Base-by-base conservation (phyloP, 1,284 basidiomycete species). In the Taiwanofungus camphoratus region DNA sequence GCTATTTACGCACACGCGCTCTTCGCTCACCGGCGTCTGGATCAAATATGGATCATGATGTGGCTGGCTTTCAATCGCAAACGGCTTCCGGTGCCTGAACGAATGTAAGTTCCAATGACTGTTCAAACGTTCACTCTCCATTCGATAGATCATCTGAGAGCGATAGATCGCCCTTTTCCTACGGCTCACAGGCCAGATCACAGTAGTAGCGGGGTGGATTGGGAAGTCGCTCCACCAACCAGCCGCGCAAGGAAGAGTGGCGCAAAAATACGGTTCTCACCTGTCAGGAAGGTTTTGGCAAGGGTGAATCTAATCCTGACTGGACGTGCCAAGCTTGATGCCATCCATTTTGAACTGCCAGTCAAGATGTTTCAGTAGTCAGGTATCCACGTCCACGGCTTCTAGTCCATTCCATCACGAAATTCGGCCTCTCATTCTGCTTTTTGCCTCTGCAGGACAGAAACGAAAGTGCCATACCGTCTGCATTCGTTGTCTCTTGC, bases 61-160 rank as follows among this genome's bases (percentile, higher is more conserved):
- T 31, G 35, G 20, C 33, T 35, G 29, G 31, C 9, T 16, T 27
- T 19, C 6, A 29, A 23, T 31, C 42, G 42, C 42, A 44, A 37
- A 44, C 35, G 36, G 42, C 42, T 37, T 36, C 24, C 21, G 20
- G 44, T 45, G 18, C 44, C 44, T 45, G 44, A 35, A n/a, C n/a
- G 39, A 22, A 4, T 34, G 39, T 45, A 15, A 45, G 22, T 31
- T 36, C 44, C 21, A 33, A 31, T 45, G 39, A 45, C 44, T 34
- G 21, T 24, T n/a, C 20, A 5, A 24, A 26, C 36, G 31, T 38
- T 31, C 30, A 33, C 5, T 29, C 15, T 3, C 19, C 15, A 15
- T 33, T 23, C 27, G 34, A n/a, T n/a, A n/a, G n/a, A n/a, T n/a
- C n/a, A 30, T 39, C 34, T 45, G 5, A 15, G 11, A 16, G 23